Percentiles rank a stretch among this genome's conserved stretches.
Conservation (phyloP, 495 filamentous ascomycete genomes). For the Lindgomyces ingoldianus region DNA sequence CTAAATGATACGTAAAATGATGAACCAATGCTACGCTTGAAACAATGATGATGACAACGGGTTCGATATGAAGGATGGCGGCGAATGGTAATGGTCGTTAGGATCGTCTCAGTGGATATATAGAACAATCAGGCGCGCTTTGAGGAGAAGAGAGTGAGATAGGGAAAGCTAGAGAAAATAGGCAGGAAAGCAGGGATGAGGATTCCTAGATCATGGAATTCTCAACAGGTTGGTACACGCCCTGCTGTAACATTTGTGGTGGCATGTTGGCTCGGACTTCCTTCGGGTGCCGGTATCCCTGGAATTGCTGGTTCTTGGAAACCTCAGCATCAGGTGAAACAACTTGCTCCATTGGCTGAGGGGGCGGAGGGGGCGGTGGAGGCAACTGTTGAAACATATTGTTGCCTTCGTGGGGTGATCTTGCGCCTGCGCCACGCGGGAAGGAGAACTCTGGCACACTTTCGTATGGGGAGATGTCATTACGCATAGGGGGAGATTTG, state of each 20-base stretch:
- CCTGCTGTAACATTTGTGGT: conserved; percentile 37
- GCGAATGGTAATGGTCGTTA: background rate
- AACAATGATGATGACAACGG: background rate
- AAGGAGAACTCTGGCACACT: conserved; percentile 41
- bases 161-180: background rate
- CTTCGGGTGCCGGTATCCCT: conserved; percentile 46
- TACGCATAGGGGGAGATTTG: conserved; percentile 41
- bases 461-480: conserved; percentile 41
- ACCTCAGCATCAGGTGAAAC: conserved; percentile 23
- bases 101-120: conserved; percentile 3
- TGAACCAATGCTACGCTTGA: conserved; percentile 8
- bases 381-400: conserved; percentile 21
- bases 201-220: conserved; percentile 23
- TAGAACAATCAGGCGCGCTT: background rate
- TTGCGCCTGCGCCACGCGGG: conserved; percentile 30
- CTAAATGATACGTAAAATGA: background rate
- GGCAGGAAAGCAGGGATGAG: background rate
- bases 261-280: conserved; percentile 50
- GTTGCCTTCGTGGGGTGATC: conserved; percentile 37
- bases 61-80: background rate
- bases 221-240: conserved; percentile 13
- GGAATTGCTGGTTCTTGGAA: conserved; percentile 26
- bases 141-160: background rate
- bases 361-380: conserved; percentile 24
- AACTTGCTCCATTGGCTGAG: conserved; percentile 32